phyloP scores from a whole-genome alignment of 2,329 filamentous ascomycete species.

The Endocalyx cinctus region DNA sequence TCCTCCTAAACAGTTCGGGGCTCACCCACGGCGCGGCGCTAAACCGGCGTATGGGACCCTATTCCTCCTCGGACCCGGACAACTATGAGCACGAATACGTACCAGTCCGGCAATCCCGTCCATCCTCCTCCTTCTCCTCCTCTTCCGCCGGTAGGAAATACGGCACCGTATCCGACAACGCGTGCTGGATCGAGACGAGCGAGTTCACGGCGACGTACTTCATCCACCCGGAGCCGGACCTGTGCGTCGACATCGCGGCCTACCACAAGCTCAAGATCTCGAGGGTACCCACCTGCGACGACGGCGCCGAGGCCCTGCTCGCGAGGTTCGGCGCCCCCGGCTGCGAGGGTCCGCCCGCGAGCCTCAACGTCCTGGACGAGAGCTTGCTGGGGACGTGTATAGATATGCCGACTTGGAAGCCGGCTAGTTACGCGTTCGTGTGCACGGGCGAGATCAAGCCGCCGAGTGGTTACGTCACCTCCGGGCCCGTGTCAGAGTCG shows the following conservation, averaged over 20 bases:
- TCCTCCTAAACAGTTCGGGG: too few relatives aligned
- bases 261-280: conserved; percentile 4
- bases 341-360: background rate
- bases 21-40: too few relatives aligned
- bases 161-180: background rate
- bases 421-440: conserved; percentile 4
- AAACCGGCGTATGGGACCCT: too few relatives aligned
- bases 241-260: conserved; percentile 1
- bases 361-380: background rate
- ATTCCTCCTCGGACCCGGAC: too few relatives aligned
- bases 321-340: conserved; percentile 1
- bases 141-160: too few relatives aligned
- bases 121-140: too few relatives aligned
- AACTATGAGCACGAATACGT: too few relatives aligned
- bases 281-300: background rate
- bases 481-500: background rate
- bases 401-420: conserved; percentile 1
- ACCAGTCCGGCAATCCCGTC: too few relatives aligned
- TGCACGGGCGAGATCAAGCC: conserved; percentile 12
- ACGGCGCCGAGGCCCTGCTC: conserved; percentile 3
- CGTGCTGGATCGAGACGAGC: conserved; percentile 1
- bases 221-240: conserved; percentile 1
- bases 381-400: conserved; percentile 2
- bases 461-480: conserved; percentile 4
- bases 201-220: conserved; percentile 1